Evolutionary conservation across 2,329 filamentous ascomycete species (phyloP).

Genomic region (Colletotrichum noveboracense): DNA sequence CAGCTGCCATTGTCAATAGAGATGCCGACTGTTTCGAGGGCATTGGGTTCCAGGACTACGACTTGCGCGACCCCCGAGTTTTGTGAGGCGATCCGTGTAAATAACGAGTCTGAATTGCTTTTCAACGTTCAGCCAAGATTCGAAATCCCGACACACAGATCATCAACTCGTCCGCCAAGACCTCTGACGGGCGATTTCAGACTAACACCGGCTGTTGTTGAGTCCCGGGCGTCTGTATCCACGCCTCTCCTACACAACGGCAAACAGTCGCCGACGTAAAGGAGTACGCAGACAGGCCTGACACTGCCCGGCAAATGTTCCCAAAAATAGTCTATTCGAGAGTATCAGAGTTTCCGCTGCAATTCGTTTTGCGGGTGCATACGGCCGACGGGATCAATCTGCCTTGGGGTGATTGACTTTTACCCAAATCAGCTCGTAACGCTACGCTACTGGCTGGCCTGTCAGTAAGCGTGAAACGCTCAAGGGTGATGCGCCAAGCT

Average conservation of each 20-base stretch:
- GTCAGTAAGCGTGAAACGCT: constrained; percentile 5
- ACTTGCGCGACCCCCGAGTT: neutral
- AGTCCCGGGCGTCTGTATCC: neutral
- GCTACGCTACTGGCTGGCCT: neutral
- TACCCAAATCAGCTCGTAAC: neutral
- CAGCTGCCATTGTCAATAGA: neutral
- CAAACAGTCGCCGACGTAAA: neutral
- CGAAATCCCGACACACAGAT: neutral
- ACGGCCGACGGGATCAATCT: neutral
- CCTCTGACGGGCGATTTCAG: neutral
- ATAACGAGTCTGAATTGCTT: neutral
- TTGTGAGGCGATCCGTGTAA: neutral
- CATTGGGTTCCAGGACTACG: neutral
- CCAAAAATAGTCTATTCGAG: neutral
- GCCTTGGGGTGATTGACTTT: neutral
- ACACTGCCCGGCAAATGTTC: neutral
- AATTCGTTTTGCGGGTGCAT: neutral
- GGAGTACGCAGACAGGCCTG: neutral
- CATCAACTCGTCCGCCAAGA: neutral
- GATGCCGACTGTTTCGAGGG: neutral
- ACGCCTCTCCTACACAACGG: neutral
- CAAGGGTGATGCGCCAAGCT: neutral
- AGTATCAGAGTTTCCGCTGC: neutral
- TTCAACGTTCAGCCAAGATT: neutral
- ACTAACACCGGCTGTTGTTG: neutral